Conservation (phyloP, 1,284 basidiomycete species). For the Trichosporon asahii region DNA sequence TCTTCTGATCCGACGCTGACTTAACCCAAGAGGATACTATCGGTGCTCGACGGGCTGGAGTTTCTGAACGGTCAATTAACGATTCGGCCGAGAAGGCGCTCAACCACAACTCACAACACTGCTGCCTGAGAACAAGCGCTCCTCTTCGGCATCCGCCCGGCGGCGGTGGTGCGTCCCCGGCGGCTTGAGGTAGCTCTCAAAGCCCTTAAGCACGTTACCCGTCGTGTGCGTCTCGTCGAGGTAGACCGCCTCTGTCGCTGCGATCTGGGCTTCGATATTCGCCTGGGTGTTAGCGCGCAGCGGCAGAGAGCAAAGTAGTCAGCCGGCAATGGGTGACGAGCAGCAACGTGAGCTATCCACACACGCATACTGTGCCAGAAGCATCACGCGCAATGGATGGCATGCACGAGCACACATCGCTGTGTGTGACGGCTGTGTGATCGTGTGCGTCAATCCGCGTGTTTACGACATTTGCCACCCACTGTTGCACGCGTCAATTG, state of each 20-base stretch:
- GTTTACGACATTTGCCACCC: neutral
- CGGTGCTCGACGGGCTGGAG: neutral
- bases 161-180: constrained; percentile 30
- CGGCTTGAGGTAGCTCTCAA: constrained; percentile 54
- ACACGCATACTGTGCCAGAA: too few relatives aligned
- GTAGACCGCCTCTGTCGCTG: constrained; percentile 54
- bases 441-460: neutral
- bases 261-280: constrained; percentile 53
- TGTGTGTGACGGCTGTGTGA: neutral
- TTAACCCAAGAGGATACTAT: neutral
- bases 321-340: too few relatives aligned
- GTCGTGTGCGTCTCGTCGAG: constrained; percentile 50
- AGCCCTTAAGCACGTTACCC: constrained; percentile 48
- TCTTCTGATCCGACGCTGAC: neutral
- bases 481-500: neutral
- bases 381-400: too few relatives aligned
- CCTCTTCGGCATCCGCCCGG: constrained; percentile 46
- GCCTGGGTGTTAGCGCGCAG: constrained; percentile 45
- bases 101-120: constrained; percentile 29
- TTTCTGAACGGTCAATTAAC: neutral
- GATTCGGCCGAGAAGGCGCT: neutral
- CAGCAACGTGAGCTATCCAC: too few relatives aligned
- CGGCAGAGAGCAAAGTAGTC: neutral
- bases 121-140: constrained; percentile 52
- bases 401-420: neutral